Evolutionary conservation across 75 land plant species (phyloP), one percentile per base, ranked within the genome.

Genomic region (Adiantum capillusveneris): DNA sequence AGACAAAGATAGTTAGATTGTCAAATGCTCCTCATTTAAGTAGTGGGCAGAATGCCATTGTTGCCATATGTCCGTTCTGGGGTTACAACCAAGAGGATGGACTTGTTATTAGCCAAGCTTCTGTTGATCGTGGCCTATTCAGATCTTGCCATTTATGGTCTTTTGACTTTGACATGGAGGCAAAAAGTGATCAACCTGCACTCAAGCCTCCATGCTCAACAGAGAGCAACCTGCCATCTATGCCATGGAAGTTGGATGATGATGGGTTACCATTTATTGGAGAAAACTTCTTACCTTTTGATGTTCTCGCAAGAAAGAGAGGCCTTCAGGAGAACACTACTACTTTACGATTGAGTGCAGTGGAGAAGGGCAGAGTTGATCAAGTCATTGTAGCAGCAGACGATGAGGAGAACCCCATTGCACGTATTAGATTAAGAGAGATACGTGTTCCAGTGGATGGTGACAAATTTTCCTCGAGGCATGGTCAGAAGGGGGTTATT

Each of bases 21-120:
- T 76, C 88, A 49, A 75, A 74, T 25, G 3, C 1, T 11, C 28
- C 6, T 19, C 86, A 89, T 56, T 71, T 69, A 51, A 76, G 37
- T 49, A 93, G 85, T 79, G 98, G 98, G 3, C 90, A 85, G 56
- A 86, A 76, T 79, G 84, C 87, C 26, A 81, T 89, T 61, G 96
- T 93, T 31, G 88, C 95, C 16, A 85, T 93, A 16, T 78, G 78
- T 61, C 83, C 80, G 56, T 85, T 83, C 51, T 65, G 65, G 18
- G 98, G 96, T 11, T 89, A 85, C 78, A 93, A 93, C 72, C 98
- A 93, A 66, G 98, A 93, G 58, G 98, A 93, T 62, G 89, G 96
- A 12, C 56, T 93, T 51, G 77, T 93, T 7, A 77, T 84, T 72
- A 89, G 89, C 49, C 68, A 66, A 28, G 74, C 96, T 25, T 88